These are phyloP conservation scores for Globisporangium yorkense DNA, from an alignment of 352 stramenopile species.

Conservation along the genomic window DNA sequence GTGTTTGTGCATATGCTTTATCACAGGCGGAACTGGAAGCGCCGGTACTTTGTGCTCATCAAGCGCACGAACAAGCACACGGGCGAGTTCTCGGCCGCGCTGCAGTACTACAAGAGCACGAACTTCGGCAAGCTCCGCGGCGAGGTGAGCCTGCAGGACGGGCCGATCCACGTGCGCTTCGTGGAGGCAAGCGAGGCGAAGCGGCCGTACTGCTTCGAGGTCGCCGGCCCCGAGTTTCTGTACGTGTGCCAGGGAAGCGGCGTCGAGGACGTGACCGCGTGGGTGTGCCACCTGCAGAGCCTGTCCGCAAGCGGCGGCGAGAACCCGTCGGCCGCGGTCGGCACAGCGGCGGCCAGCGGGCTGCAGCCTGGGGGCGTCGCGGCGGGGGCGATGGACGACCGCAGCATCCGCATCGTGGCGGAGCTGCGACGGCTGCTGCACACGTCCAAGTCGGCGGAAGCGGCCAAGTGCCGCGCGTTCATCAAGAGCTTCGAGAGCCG, in stretches of 20 bases:
- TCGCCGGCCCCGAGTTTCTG: conserved; percentile 60
- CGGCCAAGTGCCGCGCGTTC: conserved; percentile 64
- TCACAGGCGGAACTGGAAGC: conserved; percentile 81
- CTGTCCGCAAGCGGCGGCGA: conserved; percentile 40
- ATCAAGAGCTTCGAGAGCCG: conserved; percentile 50
- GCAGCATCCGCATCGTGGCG: conserved; percentile 79
- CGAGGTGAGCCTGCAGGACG: conserved; percentile 72
- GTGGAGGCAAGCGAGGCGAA: conserved; percentile 75
- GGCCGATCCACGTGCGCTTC: conserved; percentile 63
- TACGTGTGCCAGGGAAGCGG: conserved; percentile 75
- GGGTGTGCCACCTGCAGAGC: conserved; percentile 79
- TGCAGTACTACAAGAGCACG: conserved; percentile 85
- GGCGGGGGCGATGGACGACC: conserved; percentile 41
- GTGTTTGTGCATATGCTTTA: conserved; percentile 9
- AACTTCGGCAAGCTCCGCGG: conserved; percentile 76
- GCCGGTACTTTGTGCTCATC: conserved; percentile 80
- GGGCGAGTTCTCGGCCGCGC: conserved; percentile 59
- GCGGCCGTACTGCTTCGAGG: conserved; percentile 81
- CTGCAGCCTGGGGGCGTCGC: conserved; percentile 26
- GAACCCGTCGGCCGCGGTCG: conserved; percentile 28
- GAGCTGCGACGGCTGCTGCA: conserved; percentile 71
- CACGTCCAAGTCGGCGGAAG: conserved; percentile 70
- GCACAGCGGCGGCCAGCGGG: conserved; percentile 25
- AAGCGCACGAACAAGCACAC: conserved; percentile 68
- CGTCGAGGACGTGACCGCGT: conserved; percentile 82